phyloP scores from a whole-genome alignment of 345 rosid species.

The Atalantia buxifolia region DNA sequence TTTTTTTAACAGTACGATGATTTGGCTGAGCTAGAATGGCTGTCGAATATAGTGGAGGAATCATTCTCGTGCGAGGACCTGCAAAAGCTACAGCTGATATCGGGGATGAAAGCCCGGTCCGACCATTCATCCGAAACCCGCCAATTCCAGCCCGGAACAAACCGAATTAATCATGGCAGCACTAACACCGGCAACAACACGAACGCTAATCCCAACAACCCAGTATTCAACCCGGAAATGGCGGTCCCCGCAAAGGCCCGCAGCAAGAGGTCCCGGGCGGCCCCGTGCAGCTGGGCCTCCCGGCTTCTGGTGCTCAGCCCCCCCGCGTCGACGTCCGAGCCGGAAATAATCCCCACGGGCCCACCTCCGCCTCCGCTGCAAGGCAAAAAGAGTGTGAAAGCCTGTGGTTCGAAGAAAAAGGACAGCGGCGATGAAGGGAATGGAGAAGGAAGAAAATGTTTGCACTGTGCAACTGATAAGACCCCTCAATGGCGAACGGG shows the following conservation, averaged over 20 bases:
- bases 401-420: conserved; percentile 33
- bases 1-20: conserved; percentile 61
- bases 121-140: conserved; percentile 42
- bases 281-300: conserved; percentile 81
- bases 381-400: conserved; percentile 33
- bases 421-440: conserved; percentile 22
- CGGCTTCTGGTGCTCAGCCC: conserved; percentile 58
- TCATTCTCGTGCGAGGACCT: conserved; percentile 90
- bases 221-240: conserved; percentile 53
- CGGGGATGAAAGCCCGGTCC: conserved; percentile 65
- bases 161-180: not conserved
- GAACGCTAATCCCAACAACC: conserved; percentile 16
- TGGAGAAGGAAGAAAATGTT: conserved; percentile 50
- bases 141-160: conserved; percentile 24
- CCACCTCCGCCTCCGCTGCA: conserved; percentile 6
- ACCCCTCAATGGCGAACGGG: conserved; percentile 90
- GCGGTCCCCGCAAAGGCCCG: conserved; percentile 91
- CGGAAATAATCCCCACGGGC: conserved; percentile 10
- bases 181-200: not conserved
- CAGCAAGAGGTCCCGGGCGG: conserved; percentile 90
- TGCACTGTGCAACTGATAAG: conserved; percentile 76
- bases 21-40: conserved; percentile 96
- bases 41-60: conserved; percentile 90
- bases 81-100: conserved; percentile 74
- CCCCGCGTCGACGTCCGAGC: conserved; percentile 33